Evolutionary conservation across 202 grass and related monocot species (phyloP).

Genomic region (Carex sylvatica): DNA sequence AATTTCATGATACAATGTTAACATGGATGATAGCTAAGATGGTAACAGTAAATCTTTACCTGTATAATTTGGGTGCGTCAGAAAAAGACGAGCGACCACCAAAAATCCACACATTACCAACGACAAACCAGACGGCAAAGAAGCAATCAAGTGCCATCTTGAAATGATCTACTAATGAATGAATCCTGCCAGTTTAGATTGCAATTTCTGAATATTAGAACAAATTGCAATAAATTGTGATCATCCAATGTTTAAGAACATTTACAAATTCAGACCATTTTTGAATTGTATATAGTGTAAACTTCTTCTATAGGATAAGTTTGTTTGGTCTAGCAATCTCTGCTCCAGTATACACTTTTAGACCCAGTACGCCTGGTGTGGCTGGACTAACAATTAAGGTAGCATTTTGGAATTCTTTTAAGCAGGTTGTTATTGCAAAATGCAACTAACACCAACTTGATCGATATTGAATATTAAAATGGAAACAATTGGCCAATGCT

Average conservation of each 20-base stretch:
- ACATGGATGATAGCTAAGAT: not conserved
- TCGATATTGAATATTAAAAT: not conserved
- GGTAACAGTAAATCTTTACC: slow-evolving; percentile 31
- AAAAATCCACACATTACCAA: slow-evolving; percentile 96
- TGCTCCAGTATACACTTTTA: not conserved
- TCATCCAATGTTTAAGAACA: not conserved
- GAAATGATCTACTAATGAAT: slow-evolving; percentile 65
- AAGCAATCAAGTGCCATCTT: slow-evolving; percentile 89
- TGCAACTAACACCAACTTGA: slow-evolving; percentile 7
- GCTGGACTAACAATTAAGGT: not conserved
- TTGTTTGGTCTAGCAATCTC: not conserved
- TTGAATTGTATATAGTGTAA: not conserved
- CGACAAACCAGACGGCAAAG: slow-evolving; percentile 94
- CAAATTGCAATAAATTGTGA: slow-evolving; percentile 7
- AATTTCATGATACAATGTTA: slow-evolving; percentile 1
- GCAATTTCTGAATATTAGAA: not conserved
- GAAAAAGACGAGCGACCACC: slow-evolving; percentile 55
- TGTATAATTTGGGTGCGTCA: slow-evolving; percentile 83
- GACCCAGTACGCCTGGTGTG: not conserved
- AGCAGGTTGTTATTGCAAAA: not conserved
- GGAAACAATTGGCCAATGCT: not conserved
- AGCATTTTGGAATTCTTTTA: slow-evolving; percentile 1
- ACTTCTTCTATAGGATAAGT: not conserved
- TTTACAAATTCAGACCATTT: slow-evolving; percentile 1
- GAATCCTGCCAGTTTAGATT: slow-evolving; percentile 49